Conservation (phyloP, 2,329 filamentous ascomycete genomes). For the Ustilaginoidea virens region DNA sequence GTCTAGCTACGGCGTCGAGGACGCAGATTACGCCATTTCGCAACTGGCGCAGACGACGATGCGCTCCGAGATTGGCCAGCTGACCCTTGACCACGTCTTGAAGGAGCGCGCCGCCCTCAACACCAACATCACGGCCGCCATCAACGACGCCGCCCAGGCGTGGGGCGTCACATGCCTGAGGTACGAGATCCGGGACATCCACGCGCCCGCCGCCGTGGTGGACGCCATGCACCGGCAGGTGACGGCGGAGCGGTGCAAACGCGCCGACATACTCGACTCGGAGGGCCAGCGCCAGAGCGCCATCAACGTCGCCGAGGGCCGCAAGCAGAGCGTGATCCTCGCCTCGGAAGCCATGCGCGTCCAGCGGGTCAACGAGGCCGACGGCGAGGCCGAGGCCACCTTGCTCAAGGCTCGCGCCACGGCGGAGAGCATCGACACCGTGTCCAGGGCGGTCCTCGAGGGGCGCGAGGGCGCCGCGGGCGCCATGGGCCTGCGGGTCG, state of each 20-base stretch:
- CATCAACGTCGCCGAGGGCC: conserved; percentile 97
- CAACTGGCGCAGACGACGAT: conserved; percentile 97
- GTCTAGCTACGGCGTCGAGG: conserved; percentile 91
- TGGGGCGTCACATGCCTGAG: conserved; percentile 94
- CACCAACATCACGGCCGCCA: conserved; percentile 94
- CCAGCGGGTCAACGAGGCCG: conserved; percentile 85
- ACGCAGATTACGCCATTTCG: conserved; percentile 96
- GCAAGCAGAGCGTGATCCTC: conserved; percentile 92
- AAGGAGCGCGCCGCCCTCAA: conserved; percentile 95
- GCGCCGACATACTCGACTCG: conserved; percentile 91
- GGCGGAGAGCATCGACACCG: conserved; percentile 73
- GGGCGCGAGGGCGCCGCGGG: conserved; percentile 64
- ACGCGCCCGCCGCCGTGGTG: conserved; percentile 84
- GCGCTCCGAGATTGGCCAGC: conserved; percentile 94
- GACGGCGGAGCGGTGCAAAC: conserved; percentile 91
- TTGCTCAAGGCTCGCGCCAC: conserved; percentile 73
- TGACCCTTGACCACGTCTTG: conserved; percentile 90
- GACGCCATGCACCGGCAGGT: conserved; percentile 98
- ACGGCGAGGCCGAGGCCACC: conserved; percentile 90
- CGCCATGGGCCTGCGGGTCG: conserved; percentile 75
- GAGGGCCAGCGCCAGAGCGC: conserved; percentile 94
- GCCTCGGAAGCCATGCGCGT: conserved; percentile 81
- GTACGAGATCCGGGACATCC: conserved; percentile 97
- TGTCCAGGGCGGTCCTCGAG: conserved; percentile 58
- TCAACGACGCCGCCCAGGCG: conserved; percentile 92